Percentiles rank a stretch among this genome's conserved stretches.
phyloP scores from a whole-genome alignment of 2,329 filamentous ascomycete genomes.

The Botrytis cinerea region DNA sequence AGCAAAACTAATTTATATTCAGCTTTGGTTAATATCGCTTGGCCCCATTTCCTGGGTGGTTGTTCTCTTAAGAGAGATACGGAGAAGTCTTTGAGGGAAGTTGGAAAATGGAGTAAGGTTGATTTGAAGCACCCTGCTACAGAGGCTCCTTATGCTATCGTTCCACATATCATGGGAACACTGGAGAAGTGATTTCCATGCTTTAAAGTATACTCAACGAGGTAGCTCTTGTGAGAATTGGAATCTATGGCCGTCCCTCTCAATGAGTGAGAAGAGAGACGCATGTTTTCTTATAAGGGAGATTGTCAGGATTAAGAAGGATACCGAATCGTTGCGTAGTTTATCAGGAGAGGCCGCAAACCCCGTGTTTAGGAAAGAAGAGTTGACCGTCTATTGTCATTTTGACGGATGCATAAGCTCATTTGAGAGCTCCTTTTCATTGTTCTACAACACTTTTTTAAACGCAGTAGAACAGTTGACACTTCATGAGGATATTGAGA shows the following conservation, averaged over 20 bases:
- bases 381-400: not conserved
- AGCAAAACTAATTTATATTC: constrained; percentile 22
- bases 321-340: no score
- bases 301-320: not conserved
- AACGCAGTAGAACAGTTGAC: not conserved
- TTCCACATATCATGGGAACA: constrained; percentile 37
- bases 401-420: not conserved
- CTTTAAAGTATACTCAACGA: no score
- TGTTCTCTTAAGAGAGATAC: constrained; percentile 39
- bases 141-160: constrained; percentile 33
- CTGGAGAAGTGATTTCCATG: constrained; percentile 33
- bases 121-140: constrained; percentile 33
- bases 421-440: not conserved
- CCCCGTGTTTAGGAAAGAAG: not conserved
- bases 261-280: not conserved
- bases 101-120: constrained; percentile 37
- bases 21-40: constrained; percentile 35
- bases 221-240: not conserved
- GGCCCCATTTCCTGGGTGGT: constrained; percentile 38
- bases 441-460: not conserved
- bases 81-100: constrained; percentile 33
- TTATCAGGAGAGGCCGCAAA: not conserved
- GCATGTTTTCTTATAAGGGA: no score
- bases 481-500: not conserved
- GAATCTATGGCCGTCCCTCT: no score